A percentile compares a stretch with the other conserved stretches of the same genome.
Conservation (phyloP, 2,329 filamentous ascomycete genomes). For the Beauveria sp. region DNA sequence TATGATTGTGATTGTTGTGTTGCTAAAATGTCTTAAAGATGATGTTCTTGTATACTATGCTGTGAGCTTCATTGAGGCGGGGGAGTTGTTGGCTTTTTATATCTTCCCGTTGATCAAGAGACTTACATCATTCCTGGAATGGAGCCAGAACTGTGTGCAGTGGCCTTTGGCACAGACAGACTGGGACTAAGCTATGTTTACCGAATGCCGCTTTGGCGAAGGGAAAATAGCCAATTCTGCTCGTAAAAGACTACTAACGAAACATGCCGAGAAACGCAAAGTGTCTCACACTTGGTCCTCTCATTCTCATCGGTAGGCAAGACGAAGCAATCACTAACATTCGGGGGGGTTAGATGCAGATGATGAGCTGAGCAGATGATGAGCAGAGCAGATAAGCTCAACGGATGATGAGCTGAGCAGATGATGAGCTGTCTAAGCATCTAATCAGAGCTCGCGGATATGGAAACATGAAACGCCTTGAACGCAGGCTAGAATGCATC, state of each 20-base stretch:
- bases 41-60: not conserved
- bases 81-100: not conserved
- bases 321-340: not conserved
- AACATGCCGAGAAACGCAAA: not conserved
- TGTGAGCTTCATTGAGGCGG: not conserved
- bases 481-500: not conserved
- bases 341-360: not conserved
- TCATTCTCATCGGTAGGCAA: not conserved
- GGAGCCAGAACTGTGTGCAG: not conserved
- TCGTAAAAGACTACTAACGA: not conserved
- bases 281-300: not conserved
- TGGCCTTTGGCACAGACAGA: not conserved
- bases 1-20: not conserved
- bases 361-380: not conserved
- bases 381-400: not conserved
- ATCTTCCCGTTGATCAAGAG: not conserved
- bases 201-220: not conserved
- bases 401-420: not conserved
- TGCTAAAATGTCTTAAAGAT: not conserved
- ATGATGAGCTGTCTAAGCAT: not conserved
- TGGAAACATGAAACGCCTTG: too few species aligned
- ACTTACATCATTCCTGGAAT: not conserved
- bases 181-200: not conserved
- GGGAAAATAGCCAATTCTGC: not conserved
- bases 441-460: too few species aligned